Evolutionary conservation across 2,329 filamentous ascomycete genomes (phyloP).

Genomic region (Neophaeococcomyces mojaviensis): DNA sequence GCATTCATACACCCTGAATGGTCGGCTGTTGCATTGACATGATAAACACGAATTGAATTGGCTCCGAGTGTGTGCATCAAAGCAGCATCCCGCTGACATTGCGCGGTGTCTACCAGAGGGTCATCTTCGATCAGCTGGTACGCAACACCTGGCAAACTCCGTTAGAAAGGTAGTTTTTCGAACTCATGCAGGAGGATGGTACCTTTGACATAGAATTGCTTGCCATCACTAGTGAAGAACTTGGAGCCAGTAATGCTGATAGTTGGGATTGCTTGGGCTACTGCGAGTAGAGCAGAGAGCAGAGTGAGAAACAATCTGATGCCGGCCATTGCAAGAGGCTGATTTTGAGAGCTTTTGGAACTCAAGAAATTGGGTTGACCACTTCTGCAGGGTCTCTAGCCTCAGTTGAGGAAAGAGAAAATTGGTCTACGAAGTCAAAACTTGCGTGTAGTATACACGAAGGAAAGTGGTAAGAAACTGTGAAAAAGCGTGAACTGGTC

Average conservation of each 20-base stretch:
- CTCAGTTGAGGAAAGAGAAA: too few relatives aligned
- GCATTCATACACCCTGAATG: slow-evolving; percentile 75
- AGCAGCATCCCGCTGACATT: slow-evolving; percentile 66
- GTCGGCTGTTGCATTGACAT: slow-evolving; percentile 64
- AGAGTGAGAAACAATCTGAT: slow-evolving; percentile 8
- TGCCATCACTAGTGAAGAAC: slow-evolving; percentile 73
- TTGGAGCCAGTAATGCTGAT: slow-evolving; percentile 65
- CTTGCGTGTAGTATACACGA: too few relatives aligned
- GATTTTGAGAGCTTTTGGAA: not conserved
- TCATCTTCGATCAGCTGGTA: slow-evolving; percentile 63
- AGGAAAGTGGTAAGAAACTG: too few relatives aligned
- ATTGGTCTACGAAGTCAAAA: too few relatives aligned
- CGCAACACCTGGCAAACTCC: slow-evolving; percentile 53
- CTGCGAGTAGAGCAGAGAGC: slow-evolving; percentile 24
- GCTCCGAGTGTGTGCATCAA: slow-evolving; percentile 75
- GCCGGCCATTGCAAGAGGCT: not conserved
- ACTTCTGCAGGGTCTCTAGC: too few relatives aligned
- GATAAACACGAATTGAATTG: slow-evolving; percentile 82
- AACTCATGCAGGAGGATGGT: slow-evolving; percentile 2
- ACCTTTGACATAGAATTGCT: slow-evolving; percentile 82
- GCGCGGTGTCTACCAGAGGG: slow-evolving; percentile 65
- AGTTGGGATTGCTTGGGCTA: slow-evolving; percentile 42
- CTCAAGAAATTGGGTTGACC: too few relatives aligned
- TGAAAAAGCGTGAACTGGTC: too few relatives aligned
- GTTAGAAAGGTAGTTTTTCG: slow-evolving; percentile 11